phyloP scores from a whole-genome alignment of 495 filamentous ascomycete species.

The Penicillium verhagenii region DNA sequence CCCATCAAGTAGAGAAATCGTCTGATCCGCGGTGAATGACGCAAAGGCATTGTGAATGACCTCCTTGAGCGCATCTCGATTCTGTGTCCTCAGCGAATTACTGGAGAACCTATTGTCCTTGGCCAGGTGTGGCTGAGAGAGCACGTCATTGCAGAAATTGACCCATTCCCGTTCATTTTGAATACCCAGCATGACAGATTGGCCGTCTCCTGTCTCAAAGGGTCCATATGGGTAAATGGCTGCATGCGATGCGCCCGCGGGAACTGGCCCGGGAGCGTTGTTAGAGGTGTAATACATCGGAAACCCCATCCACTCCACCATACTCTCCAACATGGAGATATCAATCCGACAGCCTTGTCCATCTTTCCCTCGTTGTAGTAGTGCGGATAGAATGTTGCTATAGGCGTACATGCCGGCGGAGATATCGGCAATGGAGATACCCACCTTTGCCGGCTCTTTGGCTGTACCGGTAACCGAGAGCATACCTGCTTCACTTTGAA shows the following conservation, averaged over 20 bases:
- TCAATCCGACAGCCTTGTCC: constrained; percentile 46
- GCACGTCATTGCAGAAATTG: constrained; percentile 43
- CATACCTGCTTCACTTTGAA: constrained; percentile 54
- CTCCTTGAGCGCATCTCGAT: constrained; percentile 32
- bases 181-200: constrained; percentile 53
- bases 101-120: constrained; percentile 35
- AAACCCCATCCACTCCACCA: constrained; percentile 57
- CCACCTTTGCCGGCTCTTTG: constrained; percentile 48
- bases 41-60: constrained; percentile 34
- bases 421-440: constrained; percentile 54
- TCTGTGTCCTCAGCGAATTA: constrained; percentile 33
- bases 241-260: constrained; percentile 49
- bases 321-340: constrained; percentile 54
- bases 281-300: constrained; percentile 53
- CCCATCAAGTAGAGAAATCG: constrained; percentile 29
- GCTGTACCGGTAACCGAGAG: constrained; percentile 49
- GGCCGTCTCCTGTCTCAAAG: constrained; percentile 45
- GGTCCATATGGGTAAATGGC: constrained; percentile 54
- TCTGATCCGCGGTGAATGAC: constrained; percentile 26
- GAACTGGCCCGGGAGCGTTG: constrained; percentile 34
- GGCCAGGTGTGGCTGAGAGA: constrained; percentile 28
- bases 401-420: constrained; percentile 51
- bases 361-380: constrained; percentile 45
- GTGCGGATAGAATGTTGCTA: constrained; percentile 48
- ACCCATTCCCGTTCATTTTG: constrained; percentile 55